Evolutionary conservation across 2,329 filamentous ascomycete genomes (phyloP), one percentile per base, ranked within the genome.

Genomic region (Didymella segeticola): DNA sequence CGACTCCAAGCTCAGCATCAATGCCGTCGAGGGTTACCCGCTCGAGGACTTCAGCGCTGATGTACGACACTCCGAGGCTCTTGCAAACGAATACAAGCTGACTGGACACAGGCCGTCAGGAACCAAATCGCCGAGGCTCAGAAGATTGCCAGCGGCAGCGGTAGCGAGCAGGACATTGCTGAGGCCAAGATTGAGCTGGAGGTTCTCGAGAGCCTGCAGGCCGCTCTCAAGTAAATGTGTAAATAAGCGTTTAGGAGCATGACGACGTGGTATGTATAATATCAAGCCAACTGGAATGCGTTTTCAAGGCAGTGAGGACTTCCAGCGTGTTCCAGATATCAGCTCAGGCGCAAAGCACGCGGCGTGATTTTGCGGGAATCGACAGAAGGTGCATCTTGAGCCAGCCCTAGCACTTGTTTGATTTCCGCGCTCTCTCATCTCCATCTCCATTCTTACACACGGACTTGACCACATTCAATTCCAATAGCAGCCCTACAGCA

Each of bases 161-260:
- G 93, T 73, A 97, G 91, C 79, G 95, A 97, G 86, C 89, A 92
- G 81, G 95, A 98, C 75, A 90, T 98, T 80, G 93, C 93, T 63
- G 95, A 99, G 87, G 95, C 95, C 67, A 98, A 97, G 87, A 93
- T 99, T 77, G 93, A 98, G 85, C 82, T 99, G 68, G 95, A 99
- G 91, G 93, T 93, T 72, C 83, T 95, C 69, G 90, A 95, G 85
- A 90, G 86, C 76, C 84, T 95, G 71, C 88, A 92, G 80, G 86
- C 88, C 70, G 86, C 84, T 69, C 82, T 93, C 75, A 93, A 93
- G 84, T 93, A 91, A 82, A 82, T 72, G 71, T 79, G 79, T 79
- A 79, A 63, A 76, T 75, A 77, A 69, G 68, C 66, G 67, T 66
- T 57, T 38, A 62, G 49, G 51, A 52, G 48, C 27, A 59, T 62